These are phyloP conservation scores for Conticribra weissflogii DNA, from an alignment of 108 stramenopile species.

Conservation along the genomic window DNA sequence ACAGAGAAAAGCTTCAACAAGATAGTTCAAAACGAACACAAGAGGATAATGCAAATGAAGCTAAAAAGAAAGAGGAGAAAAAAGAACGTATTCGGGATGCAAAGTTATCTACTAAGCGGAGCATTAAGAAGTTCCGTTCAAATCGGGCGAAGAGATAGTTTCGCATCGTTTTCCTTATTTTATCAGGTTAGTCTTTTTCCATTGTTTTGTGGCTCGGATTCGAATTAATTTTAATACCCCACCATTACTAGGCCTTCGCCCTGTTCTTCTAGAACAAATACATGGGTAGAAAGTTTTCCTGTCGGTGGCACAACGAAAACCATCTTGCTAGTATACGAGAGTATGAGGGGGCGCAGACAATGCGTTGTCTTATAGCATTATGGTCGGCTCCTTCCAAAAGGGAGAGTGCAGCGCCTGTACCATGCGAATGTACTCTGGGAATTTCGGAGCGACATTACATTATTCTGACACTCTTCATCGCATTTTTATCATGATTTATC, in stretches of 20 bases:
- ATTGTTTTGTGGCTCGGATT: neutral
- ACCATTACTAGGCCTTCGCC: slow-evolving; percentile 50
- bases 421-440: neutral
- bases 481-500: neutral
- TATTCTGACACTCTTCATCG: neutral
- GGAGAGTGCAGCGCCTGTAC: neutral
- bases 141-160: neutral
- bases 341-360: slow-evolving; percentile 42
- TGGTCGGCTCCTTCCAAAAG: neutral
- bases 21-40: slow-evolving; percentile 35
- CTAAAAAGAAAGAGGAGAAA: slow-evolving; percentile 51
- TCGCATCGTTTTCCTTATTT: too few relatives aligned
- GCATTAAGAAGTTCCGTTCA: slow-evolving; percentile 24
- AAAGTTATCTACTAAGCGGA: slow-evolving; percentile 35
- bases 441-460: neutral
- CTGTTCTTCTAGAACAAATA: neutral
- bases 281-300: slow-evolving; percentile 43
- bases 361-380: slow-evolving; percentile 15
- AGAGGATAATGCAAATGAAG: slow-evolving; percentile 23
- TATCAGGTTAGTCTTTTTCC: too few relatives aligned
- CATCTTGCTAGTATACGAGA: slow-evolving; percentile 32
- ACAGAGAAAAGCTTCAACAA: slow-evolving; percentile 48
- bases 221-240: slow-evolving; percentile 6
- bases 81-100: slow-evolving; percentile 29
- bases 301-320: slow-evolving; percentile 33